Evolutionary conservation across 129 eudicot species (phyloP).

Genomic region (Saposhnikovia divaricata): DNA sequence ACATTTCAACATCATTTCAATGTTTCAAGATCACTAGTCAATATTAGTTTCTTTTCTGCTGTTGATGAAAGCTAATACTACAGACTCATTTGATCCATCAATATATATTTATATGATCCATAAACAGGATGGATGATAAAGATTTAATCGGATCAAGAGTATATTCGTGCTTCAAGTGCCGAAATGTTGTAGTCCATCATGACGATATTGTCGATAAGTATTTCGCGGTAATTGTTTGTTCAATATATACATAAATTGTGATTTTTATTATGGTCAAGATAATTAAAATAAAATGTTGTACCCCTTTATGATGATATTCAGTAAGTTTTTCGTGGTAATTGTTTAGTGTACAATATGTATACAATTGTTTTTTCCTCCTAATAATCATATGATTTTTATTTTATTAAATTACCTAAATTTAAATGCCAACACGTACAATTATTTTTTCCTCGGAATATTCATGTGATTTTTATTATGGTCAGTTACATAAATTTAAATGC

Average conservation of each 20-base stretch:
- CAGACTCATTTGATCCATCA: too few relatives aligned
- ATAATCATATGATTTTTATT: too few relatives aligned
- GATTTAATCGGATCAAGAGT: constrained; percentile 24
- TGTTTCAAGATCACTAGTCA: neutral
- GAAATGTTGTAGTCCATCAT: constrained; percentile 31
- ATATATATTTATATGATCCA: neutral
- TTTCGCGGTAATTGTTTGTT: constrained; percentile 17
- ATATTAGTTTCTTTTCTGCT: neutral
- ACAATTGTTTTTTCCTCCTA: too few relatives aligned
- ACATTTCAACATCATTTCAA: neutral
- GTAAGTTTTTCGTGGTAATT: too few relatives aligned
- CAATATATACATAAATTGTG: neutral
- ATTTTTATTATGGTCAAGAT: neutral
- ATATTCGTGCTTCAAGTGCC: constrained; percentile 40
- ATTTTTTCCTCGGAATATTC: neutral
- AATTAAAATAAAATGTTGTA: neutral
- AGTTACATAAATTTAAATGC: neutral
- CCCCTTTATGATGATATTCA: too few relatives aligned
- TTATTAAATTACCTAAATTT: too few relatives aligned
- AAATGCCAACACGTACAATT: too few relatives aligned
- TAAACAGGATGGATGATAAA: constrained; percentile 6
- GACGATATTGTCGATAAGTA: constrained; percentile 32
- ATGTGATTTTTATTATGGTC: neutral
- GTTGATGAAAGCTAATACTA: too few relatives aligned
- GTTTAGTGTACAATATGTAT: too few relatives aligned